Evolutionary conservation across 202 grass and related monocot genomes (phyloP).

Genomic region (Brachypodium distachyon): DNA sequence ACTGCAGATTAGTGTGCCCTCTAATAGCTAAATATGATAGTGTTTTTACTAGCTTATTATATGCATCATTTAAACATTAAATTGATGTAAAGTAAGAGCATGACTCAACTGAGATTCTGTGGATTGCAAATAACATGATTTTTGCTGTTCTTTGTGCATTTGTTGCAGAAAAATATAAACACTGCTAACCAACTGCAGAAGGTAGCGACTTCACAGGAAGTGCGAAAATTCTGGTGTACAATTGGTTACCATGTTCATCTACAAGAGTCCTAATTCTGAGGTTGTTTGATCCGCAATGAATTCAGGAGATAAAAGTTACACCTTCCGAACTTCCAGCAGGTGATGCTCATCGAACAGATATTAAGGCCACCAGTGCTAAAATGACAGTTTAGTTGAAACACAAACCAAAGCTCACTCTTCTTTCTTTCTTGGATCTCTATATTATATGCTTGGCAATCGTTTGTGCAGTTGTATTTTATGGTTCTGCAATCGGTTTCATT

Average conservation of each 20-base stretch:
- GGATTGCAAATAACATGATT: not conserved
- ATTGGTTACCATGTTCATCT: not conserved
- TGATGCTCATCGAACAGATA: not conserved
- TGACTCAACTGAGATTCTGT: not conserved
- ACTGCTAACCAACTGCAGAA: not conserved
- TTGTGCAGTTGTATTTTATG: not conserved
- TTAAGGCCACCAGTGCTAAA: not conserved
- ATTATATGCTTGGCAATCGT: not conserved
- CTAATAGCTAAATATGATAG: not conserved
- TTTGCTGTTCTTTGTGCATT: not conserved
- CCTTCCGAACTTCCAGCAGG: not conserved
- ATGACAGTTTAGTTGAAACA: constrained; percentile 10
- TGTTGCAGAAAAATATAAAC: constrained; percentile 19
- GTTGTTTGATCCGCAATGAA: not conserved
- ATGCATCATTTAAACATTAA: not conserved
- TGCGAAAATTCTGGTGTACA: not conserved
- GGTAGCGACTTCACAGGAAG: not conserved
- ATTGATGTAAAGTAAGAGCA: constrained; percentile 28
- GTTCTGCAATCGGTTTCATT: not conserved
- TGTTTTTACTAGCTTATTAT: too few relatives aligned
- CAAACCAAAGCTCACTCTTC: constrained; percentile 29
- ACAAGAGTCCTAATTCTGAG: not conserved
- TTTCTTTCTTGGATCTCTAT: not conserved
- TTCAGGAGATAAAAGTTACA: not conserved
- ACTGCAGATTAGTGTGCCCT: not conserved